Conservation (phyloP, 169 alveolate genomes). For the Cryptosporidium xiaoi region DNA sequence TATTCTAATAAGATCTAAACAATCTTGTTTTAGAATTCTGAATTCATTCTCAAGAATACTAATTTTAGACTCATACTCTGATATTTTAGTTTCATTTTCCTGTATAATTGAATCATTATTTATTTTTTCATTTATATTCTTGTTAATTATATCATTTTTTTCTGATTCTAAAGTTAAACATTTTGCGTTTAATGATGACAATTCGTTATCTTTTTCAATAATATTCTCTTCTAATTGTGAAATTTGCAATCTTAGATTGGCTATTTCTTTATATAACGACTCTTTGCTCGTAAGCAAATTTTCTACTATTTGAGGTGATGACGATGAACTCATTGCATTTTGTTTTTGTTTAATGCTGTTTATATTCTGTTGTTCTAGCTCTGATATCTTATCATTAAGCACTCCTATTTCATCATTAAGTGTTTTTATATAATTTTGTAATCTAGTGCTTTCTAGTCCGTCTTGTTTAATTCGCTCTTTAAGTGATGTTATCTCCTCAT, state of each 20-base stretch:
- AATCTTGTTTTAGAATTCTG: constrained; percentile 27
- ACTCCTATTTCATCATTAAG: constrained; percentile 24
- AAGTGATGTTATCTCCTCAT: constrained; percentile 36
- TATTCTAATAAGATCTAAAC: constrained; percentile 11
- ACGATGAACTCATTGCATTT: neutral
- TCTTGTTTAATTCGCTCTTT: constrained; percentile 61
- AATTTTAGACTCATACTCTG: constrained; percentile 11
- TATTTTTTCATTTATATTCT: neutral
- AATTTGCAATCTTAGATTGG: constrained; percentile 64
- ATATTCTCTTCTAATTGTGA: constrained; percentile 46
- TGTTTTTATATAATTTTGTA: constrained; percentile 8
- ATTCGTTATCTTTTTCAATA: constrained; percentile 28
- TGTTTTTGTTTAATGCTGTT: constrained; percentile 15
- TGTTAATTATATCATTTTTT: constrained; percentile 9
- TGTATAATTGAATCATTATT: neutral
- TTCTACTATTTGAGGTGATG: constrained; percentile 65
- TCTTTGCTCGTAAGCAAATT: constrained; percentile 40
- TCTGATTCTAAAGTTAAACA: constrained; percentile 12
- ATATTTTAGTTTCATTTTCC: constrained; percentile 21
- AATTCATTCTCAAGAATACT: constrained; percentile 1
- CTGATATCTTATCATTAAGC: constrained; percentile 13
- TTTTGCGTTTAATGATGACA: neutral
- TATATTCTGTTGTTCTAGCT: constrained; percentile 45
- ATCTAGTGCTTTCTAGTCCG: constrained; percentile 21
- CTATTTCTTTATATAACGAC: constrained; percentile 70